phyloP scores from a whole-genome alignment of 371 early-diverging fungal genomes.

The Mucor saturninus region DNA sequence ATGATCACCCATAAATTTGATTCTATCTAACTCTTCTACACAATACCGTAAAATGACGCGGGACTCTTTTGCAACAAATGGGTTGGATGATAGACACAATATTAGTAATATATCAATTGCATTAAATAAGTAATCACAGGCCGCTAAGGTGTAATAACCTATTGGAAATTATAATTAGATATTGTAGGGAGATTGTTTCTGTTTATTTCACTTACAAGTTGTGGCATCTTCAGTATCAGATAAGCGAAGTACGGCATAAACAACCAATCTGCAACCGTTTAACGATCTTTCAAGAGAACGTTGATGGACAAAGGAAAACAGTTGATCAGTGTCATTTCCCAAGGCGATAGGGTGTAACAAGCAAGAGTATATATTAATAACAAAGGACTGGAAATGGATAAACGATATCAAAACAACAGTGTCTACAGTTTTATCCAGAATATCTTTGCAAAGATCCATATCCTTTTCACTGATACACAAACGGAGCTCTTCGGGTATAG shows the following conservation, averaged over 20 bases:
- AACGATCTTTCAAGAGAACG: slow-evolving; percentile 9
- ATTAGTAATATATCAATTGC: slow-evolving; percentile 15
- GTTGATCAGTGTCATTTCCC: not conserved
- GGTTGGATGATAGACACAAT: not conserved
- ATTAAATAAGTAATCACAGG: slow-evolving; percentile 5
- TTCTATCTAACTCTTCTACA: slow-evolving; percentile 3
- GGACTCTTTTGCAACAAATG: slow-evolving; percentile 13
- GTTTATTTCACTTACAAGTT: slow-evolving; percentile 17
- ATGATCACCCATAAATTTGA: not conserved
- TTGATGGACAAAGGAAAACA: slow-evolving; percentile 12
- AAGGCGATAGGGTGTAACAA: slow-evolving; percentile 18
- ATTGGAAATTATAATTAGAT: not conserved
- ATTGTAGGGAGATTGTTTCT: no score
- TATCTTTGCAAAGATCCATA: slow-evolving; percentile 12
- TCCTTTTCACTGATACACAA: slow-evolving; percentile 1
- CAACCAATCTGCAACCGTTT: not conserved
- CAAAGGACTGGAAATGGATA: slow-evolving; percentile 6
- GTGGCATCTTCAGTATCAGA: not conserved
- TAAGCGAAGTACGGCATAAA: slow-evolving; percentile 7
- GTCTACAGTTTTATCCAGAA: slow-evolving; percentile 6
- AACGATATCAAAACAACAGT: slow-evolving; percentile 8
- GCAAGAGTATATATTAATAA: slow-evolving; percentile 3
- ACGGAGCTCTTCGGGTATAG: not conserved
- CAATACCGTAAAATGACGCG: not conserved
- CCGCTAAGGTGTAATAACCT: slow-evolving; percentile 13